These are phyloP conservation scores for Chlamydomonas sp. DNA, from an alignment of 139 green algal species.

Conservation along the genomic window DNA sequence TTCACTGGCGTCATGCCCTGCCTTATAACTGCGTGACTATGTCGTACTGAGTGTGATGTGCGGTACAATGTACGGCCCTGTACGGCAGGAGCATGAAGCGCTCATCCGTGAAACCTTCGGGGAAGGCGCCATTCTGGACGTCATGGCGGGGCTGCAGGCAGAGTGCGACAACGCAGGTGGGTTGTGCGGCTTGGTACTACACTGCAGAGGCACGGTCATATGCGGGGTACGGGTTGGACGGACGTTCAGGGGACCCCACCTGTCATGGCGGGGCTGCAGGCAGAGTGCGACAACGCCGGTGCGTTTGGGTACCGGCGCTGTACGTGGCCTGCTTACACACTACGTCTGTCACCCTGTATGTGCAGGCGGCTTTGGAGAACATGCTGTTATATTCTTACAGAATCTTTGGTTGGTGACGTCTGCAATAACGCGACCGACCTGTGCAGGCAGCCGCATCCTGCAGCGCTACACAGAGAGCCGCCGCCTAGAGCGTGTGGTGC, in stretches of 20 bases:
- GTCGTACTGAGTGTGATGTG: too few relatives aligned
- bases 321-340: background rate
- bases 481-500: conserved; percentile 68
- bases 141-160: conserved; percentile 68
- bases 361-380: background rate
- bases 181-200: background rate
- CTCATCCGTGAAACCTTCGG: conserved; percentile 80
- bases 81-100: conserved; percentile 79
- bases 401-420: background rate
- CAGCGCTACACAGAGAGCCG: conserved; percentile 81
- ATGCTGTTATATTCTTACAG: background rate
- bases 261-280: conserved; percentile 69
- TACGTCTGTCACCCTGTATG: background rate
- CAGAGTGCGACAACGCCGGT: conserved; percentile 78
- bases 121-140: conserved; percentile 62
- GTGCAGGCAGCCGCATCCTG: conserved; percentile 66
- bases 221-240: background rate
- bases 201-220: background rate
- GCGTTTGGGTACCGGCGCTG: background rate
- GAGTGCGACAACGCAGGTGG: conserved; percentile 78
- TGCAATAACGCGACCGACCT: background rate
- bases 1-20: background rate
- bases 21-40: background rate
- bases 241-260: background rate
- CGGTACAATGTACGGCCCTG: too few relatives aligned